These are phyloP conservation scores for Botrytis paeoniae DNA, from an alignment of 2,329 filamentous ascomycete genomes.

Conservation along the genomic window DNA sequence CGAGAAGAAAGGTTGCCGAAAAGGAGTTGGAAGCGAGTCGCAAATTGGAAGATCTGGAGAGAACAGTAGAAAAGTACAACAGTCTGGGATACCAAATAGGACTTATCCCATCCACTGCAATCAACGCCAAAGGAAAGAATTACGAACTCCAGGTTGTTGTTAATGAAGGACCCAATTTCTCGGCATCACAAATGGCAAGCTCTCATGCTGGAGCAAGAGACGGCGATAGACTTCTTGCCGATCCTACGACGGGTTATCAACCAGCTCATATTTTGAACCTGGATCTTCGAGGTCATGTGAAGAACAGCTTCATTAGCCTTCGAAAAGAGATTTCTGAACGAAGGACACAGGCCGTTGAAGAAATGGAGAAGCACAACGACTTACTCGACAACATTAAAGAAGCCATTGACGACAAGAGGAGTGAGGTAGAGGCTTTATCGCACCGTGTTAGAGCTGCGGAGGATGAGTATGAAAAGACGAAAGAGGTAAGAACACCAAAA, in stretches of 20 bases:
- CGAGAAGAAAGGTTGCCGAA: constrained; percentile 77
- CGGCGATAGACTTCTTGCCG: constrained; percentile 76
- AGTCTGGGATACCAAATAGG: constrained; percentile 90
- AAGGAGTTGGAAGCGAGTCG: constrained; percentile 83
- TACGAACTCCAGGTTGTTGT: constrained; percentile 85
- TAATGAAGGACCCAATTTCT: constrained; percentile 75
- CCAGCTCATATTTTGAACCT: constrained; percentile 84
- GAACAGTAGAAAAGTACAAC: constrained; percentile 87
- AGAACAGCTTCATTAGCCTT: constrained; percentile 71
- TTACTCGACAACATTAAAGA: constrained; percentile 92
- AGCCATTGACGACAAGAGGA: constrained; percentile 91
- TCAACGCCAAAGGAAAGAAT: constrained; percentile 79
- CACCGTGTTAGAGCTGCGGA: constrained; percentile 85
- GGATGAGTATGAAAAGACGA: constrained; percentile 91
- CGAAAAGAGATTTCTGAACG: constrained; percentile 92
- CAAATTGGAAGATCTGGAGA: constrained; percentile 89
- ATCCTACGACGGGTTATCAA: constrained; percentile 82
- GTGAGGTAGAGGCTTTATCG: constrained; percentile 86
- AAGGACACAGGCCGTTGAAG: constrained; percentile 75
- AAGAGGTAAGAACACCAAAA: constrained; percentile 55
- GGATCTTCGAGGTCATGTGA: constrained; percentile 80
- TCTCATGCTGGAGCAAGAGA: constrained; percentile 41
- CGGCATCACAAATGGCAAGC: constrained; percentile 53
- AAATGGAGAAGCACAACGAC: constrained; percentile 92
- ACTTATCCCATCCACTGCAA: constrained; percentile 78